A percentile compares a stretch with the other conserved stretches of the same genome.
These are phyloP conservation scores for Serendipita sp. DNA, from an alignment of 768 basidiomycete genomes.

Conservation along the genomic window DNA sequence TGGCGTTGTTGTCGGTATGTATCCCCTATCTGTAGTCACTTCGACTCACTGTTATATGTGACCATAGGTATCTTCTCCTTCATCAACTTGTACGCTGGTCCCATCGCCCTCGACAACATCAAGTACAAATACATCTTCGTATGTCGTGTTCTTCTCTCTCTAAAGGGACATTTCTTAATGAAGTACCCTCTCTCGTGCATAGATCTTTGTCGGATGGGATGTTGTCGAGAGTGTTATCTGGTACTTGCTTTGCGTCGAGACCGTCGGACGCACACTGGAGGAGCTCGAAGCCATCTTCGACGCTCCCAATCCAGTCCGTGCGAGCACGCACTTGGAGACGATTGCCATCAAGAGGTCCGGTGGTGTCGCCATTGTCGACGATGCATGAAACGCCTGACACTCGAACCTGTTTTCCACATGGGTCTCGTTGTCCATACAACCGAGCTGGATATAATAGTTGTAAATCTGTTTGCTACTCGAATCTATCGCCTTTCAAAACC, in stretches of 20 bases:
- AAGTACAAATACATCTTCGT: conserved; percentile 22
- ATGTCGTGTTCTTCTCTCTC: background rate
- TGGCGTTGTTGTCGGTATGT: conserved; percentile 18
- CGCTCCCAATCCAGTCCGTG: conserved; percentile 19
- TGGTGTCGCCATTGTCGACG: conserved; percentile 11
- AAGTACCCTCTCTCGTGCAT: background rate
- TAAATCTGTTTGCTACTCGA: no score
- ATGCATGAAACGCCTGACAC: background rate
- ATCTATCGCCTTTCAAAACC: no score
- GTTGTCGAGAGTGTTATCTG: conserved; percentile 15
- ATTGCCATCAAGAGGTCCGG: conserved; percentile 17
- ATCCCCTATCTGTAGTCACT: conserved; percentile 23
- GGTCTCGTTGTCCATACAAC: background rate
- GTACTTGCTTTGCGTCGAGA: conserved; percentile 18
- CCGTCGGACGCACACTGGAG: conserved; percentile 20
- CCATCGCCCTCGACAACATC: conserved; percentile 28
- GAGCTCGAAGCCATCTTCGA: conserved; percentile 23
- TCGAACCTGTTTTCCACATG: background rate
- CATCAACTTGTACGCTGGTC: conserved; percentile 37
- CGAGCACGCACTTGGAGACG: conserved; percentile 17
- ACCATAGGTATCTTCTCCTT: conserved; percentile 12
- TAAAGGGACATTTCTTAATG: background rate
- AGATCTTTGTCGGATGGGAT: conserved; percentile 20
- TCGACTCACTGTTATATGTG: conserved; percentile 7
- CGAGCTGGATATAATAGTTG: no score